phyloP scores from a whole-genome alignment of 176 grass and related monocot genomes.

The Phoenix roebelenii region DNA sequence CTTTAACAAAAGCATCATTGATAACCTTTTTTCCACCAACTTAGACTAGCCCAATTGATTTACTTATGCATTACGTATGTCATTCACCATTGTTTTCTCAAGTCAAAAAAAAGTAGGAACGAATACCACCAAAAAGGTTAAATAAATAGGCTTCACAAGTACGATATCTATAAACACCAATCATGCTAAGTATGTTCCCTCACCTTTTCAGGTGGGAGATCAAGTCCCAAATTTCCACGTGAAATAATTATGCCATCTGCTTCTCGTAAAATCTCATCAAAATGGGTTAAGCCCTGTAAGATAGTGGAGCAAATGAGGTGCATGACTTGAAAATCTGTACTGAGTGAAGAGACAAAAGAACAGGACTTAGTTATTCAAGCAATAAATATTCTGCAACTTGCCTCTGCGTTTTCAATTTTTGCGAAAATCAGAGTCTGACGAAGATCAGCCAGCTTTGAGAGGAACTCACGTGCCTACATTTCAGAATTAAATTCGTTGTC shows the following conservation, averaged over 20 bases:
- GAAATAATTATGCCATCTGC: conserved; percentile 97
- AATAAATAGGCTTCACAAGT: no score
- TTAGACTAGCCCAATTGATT: no score
- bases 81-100: no score
- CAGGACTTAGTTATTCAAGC: neutral
- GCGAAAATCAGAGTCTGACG: conserved; percentile 91
- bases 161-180: no score
- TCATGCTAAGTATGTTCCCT: no score
- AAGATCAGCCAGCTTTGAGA: conserved; percentile 81
- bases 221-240: conserved; percentile 88
- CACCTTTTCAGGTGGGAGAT: conserved; percentile 96
- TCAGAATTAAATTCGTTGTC: neutral
- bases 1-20: no score
- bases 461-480: conserved; percentile 65
- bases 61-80: no score
- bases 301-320: conserved; percentile 5
- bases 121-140: no score
- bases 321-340: no score
- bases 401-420: conserved; percentile 97
- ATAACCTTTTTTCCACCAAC: no score
- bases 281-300: conserved; percentile 86
- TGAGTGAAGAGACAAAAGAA: no score
- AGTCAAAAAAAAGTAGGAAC: no score
- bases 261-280: conserved; percentile 85
- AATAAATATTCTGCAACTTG: conserved; percentile 18